Base-by-base conservation (phyloP, 106 monocot species). In the Dendrobium catenatum region DNA sequence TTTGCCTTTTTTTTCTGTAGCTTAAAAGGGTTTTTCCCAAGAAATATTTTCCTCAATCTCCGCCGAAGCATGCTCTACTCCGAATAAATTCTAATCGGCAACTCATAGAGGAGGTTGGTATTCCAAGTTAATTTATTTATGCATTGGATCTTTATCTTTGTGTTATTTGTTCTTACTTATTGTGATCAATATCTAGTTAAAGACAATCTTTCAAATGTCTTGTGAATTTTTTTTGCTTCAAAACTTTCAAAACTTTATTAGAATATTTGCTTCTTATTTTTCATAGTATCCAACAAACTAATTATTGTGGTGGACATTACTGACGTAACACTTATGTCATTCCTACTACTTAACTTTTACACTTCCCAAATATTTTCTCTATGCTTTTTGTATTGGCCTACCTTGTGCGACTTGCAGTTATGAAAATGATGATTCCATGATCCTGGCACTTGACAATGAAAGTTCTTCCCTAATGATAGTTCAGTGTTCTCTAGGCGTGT, bases 71-170 rank as follows among this genome's bases (percentile, higher is more conserved):
- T 88, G 80, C 94, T 78, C 90, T 94, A 1, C 80, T 89, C 80
- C 87, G 92, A 85, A 94, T 97, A 82, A 94, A 89, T 86, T 92
- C 96, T 19, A 94, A 90, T 76, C 77, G 87, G 66, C 40, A 89
- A 58, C 92, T 97, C 73, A 79, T 97, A 37, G 96, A 97, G 85
- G 94, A 97, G 96, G 96, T 97, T 81, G 55, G 75, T 59, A 49
- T 54, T 4, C 58, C 58, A 58, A 18, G 15, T 58, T 55, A 70
- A 58, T 16, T 58, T 58, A 55, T 16, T 58, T 58, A 13, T 58
- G 16, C 9, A 18, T 58, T 58, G 58, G 19, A 58, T 11, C 20
- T 0, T 46, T 58, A 58, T 58, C 16, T 80, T 77, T 56, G 31
- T 56, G 78, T 40, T 44, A 24, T 55, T 55, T 27, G 6, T 31